phyloP scores from a whole-genome alignment of 257 asterid species.

The Fraxinus excelsior region DNA sequence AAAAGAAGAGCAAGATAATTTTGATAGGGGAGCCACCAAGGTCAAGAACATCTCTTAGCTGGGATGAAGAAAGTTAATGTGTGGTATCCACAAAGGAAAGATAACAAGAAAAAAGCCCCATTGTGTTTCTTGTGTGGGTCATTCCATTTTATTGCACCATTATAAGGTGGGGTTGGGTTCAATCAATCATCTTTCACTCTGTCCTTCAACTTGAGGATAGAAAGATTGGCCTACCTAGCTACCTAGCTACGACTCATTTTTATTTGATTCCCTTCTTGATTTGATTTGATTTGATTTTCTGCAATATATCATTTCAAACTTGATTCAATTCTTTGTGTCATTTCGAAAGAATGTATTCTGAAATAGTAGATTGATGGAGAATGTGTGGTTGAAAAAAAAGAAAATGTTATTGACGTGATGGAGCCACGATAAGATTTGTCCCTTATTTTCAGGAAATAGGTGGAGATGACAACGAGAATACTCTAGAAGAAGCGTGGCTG shows the following conservation, averaged over 20 bases:
- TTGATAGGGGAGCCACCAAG: constrained; percentile 19
- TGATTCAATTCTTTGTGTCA: not conserved
- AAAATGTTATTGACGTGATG: too few species aligned
- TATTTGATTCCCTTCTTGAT: not conserved
- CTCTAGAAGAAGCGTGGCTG: not conserved
- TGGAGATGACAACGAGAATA: not conserved
- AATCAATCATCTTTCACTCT: constrained; percentile 66
- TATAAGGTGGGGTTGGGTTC: constrained; percentile 85
- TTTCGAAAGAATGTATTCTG: too few species aligned
- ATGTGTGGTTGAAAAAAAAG: too few species aligned
- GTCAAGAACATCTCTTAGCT: constrained; percentile 54
- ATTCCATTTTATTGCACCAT: constrained; percentile 57
- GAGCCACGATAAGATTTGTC: too few species aligned
- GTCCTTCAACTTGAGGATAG: constrained; percentile 34
- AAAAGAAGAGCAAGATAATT: constrained; percentile 2
- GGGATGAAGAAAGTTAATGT: constrained; percentile 33
- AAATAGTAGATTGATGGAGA: too few species aligned
- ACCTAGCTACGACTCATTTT: not conserved
- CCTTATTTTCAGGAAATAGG: not conserved
- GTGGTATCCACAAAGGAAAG: constrained; percentile 44
- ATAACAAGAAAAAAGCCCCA: constrained; percentile 16
- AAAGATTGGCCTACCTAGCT: constrained; percentile 7
- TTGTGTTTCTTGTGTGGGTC: constrained; percentile 50
- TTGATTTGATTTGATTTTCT: not conserved
- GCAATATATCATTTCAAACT: not conserved